Base-by-base conservation (phyloP, 306 rosid species). In the Trifolium fragiferum region DNA sequence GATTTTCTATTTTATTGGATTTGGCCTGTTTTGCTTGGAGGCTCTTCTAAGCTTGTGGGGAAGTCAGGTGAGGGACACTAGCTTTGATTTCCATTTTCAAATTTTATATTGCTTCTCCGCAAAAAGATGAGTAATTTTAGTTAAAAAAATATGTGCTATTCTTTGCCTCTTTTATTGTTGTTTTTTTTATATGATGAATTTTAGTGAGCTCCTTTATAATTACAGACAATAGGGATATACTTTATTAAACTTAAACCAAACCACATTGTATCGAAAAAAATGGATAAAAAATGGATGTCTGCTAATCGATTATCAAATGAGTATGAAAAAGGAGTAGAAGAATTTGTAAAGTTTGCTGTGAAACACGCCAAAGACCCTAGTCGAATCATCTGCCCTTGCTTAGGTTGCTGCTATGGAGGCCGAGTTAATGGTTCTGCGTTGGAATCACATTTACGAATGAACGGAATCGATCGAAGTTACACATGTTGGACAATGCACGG, bases 31-130 rank as follows among this genome's bases (percentile, higher is more conserved):
- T 86, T 94, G 99, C 92, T 86, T 92, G 86, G 99, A 94, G 81
- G 18, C 93, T 14, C 97, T 94, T 84, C 86, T 94, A 77, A 94
- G 98, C 84, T 86, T 87, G 79, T 93, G 98, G 98, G 98, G 90
- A 10, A 91, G 89, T 76, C 98, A 93, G 98, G 98, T 90, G 49
- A 87, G 87, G 58, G 32, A 77, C 27, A 16, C 32, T 46, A 54
- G 33, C 33, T 27, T 50, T 43, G 66, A 62, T 44, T 58, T 76
- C 25, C 51, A 43, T 73, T 70, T 30, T 77, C 75, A 43, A 11
- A 27, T 77, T 58, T 70, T 80, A 4, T 53, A 51, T 46, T 76
- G 59, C 66, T 72, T 68, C 74, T 76, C 59, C 16, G 61, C 35
- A 68, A 64, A 23, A 78, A 25, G 46, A 46, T 47, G 51, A 47